Evolutionary conservation across 1,284 basidiomycete genomes (phyloP).

Genomic region (Melampsora larici-populina): DNA sequence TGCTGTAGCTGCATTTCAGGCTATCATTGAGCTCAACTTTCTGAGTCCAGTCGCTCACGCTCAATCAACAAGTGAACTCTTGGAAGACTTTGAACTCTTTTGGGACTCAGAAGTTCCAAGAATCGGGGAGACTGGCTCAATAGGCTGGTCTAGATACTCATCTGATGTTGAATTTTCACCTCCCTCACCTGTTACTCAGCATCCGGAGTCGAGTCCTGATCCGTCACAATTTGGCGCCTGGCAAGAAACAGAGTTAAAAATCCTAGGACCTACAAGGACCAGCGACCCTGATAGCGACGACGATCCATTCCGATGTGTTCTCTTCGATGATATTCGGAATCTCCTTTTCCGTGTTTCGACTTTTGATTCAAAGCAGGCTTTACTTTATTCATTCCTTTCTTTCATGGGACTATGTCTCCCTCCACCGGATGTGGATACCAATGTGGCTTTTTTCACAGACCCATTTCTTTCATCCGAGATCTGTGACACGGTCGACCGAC

Average conservation of each 20-base stretch:
- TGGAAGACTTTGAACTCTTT: conserved; percentile 56
- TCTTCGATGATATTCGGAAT: conserved; percentile 73
- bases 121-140: conserved; percentile 56
- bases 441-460: conserved; percentile 53
- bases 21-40: conserved; percentile 56
- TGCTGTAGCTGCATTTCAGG: conserved; percentile 58
- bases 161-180: conserved; percentile 43
- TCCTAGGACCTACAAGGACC: conserved; percentile 62
- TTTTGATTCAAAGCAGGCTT: conserved; percentile 61
- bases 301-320: conserved; percentile 73
- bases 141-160: conserved; percentile 54
- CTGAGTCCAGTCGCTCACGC: not conserved
- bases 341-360: conserved; percentile 65
- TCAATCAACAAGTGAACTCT: conserved; percentile 45
- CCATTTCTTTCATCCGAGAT: conserved; percentile 53
- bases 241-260: conserved; percentile 57
- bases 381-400: conserved; percentile 72
- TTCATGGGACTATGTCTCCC: conserved; percentile 66
- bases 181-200: conserved; percentile 13
- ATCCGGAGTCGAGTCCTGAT: conserved; percentile 61
- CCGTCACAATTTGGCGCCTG: conserved; percentile 69
- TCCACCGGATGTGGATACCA: conserved; percentile 55
- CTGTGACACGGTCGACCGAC: conserved; percentile 45
- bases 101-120: conserved; percentile 59
- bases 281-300: conserved; percentile 60